Conservation (phyloP, 148 eudicot species). For the Spergularia marina region DNA sequence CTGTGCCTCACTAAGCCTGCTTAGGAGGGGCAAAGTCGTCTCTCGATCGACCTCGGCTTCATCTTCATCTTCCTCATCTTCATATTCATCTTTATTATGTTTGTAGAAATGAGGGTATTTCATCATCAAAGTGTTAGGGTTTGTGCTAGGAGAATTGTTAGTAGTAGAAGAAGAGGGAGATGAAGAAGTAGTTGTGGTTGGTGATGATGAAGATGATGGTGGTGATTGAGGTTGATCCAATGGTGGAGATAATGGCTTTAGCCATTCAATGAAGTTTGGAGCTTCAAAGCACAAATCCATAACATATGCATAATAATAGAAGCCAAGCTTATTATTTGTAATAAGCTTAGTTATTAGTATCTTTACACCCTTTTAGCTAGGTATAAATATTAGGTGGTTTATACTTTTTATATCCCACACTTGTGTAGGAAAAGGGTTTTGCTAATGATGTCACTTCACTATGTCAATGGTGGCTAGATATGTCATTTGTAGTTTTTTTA, state of each 20-base stretch:
- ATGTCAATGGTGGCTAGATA: conserved; percentile 34
- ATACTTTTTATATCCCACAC: conserved; percentile 11
- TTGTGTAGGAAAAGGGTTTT: conserved; percentile 37
- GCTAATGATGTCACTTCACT: conserved; percentile 30
- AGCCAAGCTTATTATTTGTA: conserved; percentile 9
- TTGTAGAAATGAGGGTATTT: conserved; percentile 35
- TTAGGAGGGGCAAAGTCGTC: conserved; percentile 55
- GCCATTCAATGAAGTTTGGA: conserved; percentile 57
- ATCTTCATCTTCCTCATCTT: conserved; percentile 24
- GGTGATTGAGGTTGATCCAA: conserved; percentile 15
- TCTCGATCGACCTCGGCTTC: conserved; percentile 25
- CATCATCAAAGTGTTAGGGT: conserved; percentile 36
- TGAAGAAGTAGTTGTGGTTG: conserved; percentile 31
- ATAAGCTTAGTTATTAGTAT: too few species aligned
- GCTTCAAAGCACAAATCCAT: conserved; percentile 43
- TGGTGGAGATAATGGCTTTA: conserved; percentile 32
- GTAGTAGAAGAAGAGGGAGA: conserved; percentile 29
- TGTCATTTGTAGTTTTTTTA: conserved; percentile 28
- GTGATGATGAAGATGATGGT: conserved; percentile 16
- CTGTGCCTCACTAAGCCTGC: conserved; percentile 35
- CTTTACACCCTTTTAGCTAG: neutral
- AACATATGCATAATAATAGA: conserved; percentile 27
- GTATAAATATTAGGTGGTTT: neutral
- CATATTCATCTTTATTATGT: conserved; percentile 19
- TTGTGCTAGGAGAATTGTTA: conserved; percentile 17